phyloP scores from a whole-genome alignment of 108 stramenopile species.

The Conticribra guillardii region DNA sequence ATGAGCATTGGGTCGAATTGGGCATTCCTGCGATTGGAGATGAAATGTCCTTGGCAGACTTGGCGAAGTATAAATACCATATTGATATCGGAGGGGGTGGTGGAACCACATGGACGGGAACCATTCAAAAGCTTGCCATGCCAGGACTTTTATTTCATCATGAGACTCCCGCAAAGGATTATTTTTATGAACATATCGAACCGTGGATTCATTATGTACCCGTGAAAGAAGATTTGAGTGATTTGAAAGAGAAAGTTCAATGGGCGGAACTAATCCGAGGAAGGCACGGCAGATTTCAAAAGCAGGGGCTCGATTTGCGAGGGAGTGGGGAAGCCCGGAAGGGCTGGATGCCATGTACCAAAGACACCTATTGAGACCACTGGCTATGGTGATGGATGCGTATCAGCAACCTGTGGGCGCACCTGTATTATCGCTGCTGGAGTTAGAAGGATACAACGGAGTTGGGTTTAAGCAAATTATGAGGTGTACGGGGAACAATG shows the following conservation, averaged over 20 bases:
- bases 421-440: not conserved
- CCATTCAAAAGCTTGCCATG: conserved; percentile 39
- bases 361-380: not conserved
- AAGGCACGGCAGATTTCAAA: conserved; percentile 21
- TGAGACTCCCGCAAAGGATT: conserved; percentile 49
- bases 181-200: conserved; percentile 28
- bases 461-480: not conserved
- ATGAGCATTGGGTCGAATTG: conserved; percentile 2
- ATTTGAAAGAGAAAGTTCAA: conserved; percentile 20
- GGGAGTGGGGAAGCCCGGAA: conserved; percentile 13
- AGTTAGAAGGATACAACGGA: not conserved
- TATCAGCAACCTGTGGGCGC: not conserved
- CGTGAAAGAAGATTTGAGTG: conserved; percentile 23
- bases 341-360: conserved; percentile 8
- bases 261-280: conserved; percentile 18
- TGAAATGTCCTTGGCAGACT: conserved; percentile 14
- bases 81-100: conserved; percentile 61
- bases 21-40: conserved; percentile 43
- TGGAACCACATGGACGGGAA: conserved; percentile 59
- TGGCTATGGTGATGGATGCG: conserved; percentile 9
- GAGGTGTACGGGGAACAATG: not conserved
- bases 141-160: conserved; percentile 57
- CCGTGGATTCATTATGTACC: conserved; percentile 53
- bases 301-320: conserved; percentile 18
- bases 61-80: conserved; percentile 51